Base-by-base conservation (phyloP, 2,329 filamentous ascomycete genomes). In the Ceratocystis albifundus region DNA sequence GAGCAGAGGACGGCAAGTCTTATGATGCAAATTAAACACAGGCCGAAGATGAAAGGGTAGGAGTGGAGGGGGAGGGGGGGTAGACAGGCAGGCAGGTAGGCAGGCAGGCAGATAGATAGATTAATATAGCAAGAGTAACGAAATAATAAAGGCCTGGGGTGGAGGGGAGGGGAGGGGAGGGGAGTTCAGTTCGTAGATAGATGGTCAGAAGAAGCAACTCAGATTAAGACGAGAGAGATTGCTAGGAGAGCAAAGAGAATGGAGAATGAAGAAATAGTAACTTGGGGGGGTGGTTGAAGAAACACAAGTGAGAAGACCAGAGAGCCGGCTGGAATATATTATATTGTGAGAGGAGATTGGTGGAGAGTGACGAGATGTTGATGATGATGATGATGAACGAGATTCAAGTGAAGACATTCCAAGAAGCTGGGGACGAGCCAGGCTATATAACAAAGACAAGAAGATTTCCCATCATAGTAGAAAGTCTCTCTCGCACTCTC, bases 301-400 rank as follows among this genome's bases (percentile, higher is more conserved):
- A 57, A 30, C 25, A 32, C 53, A 57, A 62, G 61, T 46, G 41
- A 62, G 10, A 48, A 62, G 25, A 62, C 62, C 62, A 50, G 46
- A 64, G 62, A 64, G 46, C 62, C 62, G 45, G 62, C 62, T 64
- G 62, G 62, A 64, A 50, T 45, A 64, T 64, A 64, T 64, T 64
- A 57, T 30, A 57, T 25, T 57, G 53, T 57, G 25, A 50, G 53
- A 25, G 46, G 46, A 64, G 25, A 28, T 57, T 50, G 46, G 20
- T 53, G 45, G 25, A 25, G n/a, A 46, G 44, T 46, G n/a, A 46
- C 32, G 41, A 28, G 32, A 62, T 62, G 45, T 30, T 48, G 22
- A 20, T 50, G 25, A 12, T 50, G 46, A 15, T 64, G 45, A 55
- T 53, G 62, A 64, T 57, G 53, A 57, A 32, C 53, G n/a, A 62